A percentile compares a stretch with the other conserved stretches of the same genome.
These are phyloP conservation scores for Steccherinum ochraceum DNA, from an alignment of 768 basidiomycete species.

Conservation along the genomic window DNA sequence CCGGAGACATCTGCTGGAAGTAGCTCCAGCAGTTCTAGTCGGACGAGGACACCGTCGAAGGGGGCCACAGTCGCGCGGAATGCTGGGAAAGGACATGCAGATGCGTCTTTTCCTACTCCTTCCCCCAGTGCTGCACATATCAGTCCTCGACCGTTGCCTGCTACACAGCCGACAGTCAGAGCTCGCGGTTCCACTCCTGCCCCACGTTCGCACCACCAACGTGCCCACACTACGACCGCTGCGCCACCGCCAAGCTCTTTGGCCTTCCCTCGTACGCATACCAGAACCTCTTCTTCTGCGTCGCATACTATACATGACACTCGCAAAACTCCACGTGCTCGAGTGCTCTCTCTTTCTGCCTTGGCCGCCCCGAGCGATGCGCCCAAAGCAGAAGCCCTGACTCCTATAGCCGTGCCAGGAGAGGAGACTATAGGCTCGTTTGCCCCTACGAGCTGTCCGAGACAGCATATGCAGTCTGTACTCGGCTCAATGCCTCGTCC, in stretches of 20 bases:
- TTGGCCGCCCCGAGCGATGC: not conserved
- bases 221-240: not conserved
- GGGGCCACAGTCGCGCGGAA: not conserved
- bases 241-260: not conserved
- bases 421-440: slow-evolving; percentile 21
- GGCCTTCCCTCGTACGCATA: not conserved
- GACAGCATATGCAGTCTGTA: slow-evolving; percentile 13
- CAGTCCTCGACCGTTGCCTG: not conserved
- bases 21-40: not conserved
- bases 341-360: not conserved
- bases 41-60: not conserved
- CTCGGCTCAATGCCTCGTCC: slow-evolving; percentile 6
- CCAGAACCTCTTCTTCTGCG: not conserved
- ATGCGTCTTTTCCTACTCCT: not conserved
- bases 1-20: not conserved
- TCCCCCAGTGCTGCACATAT: not conserved
- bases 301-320: not conserved
- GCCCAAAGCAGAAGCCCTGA: slow-evolving; percentile 7
- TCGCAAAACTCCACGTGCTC: not conserved
- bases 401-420: slow-evolving; percentile 8
- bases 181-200: not conserved
- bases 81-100: not conserved
- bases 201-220: not conserved
- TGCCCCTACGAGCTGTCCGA: slow-evolving; percentile 18
- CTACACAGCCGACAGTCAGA: not conserved